Conservation (phyloP, 257 asterid genomes). For the Craterostigma plantagineum region DNA sequence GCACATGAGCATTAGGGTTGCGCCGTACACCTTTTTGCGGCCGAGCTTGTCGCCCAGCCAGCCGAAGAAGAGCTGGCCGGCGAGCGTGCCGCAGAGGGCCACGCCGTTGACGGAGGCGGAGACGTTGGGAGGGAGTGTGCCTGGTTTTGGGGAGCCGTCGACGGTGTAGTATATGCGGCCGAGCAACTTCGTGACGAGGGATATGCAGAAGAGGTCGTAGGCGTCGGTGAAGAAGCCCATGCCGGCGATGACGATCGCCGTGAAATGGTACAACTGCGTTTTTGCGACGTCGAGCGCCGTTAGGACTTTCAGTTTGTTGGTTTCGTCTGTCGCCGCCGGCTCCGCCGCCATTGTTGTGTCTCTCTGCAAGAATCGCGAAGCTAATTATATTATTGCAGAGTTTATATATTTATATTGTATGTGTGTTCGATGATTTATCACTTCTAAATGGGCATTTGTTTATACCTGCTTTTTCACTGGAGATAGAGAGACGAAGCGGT, state of each 20-base stretch:
- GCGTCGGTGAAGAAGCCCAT: conserved; percentile 49
- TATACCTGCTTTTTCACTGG: too few species aligned
- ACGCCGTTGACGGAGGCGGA: conserved; percentile 35
- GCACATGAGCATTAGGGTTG: conserved; percentile 24
- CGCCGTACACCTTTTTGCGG: conserved; percentile 1
- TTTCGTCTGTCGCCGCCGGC: neutral
- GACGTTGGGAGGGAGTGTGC: conserved; percentile 29
- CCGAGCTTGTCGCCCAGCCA: too few species aligned
- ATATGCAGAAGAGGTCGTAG: conserved; percentile 33
- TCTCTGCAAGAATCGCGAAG: too few species aligned
- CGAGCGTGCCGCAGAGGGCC: conserved; percentile 20
- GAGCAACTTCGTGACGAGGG: conserved; percentile 32
- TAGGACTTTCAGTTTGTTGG: conserved; percentile 19
- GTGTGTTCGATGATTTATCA: too few species aligned
- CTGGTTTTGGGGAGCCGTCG: conserved; percentile 20
- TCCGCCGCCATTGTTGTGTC: too few species aligned
- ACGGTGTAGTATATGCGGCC: conserved; percentile 27
- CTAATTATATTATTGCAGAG: too few species aligned
- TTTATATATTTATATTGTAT: too few species aligned
- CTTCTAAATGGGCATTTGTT: too few species aligned
- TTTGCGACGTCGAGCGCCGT: conserved; percentile 28
- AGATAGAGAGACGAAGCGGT: too few species aligned
- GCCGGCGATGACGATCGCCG: conserved; percentile 31
- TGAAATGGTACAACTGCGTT: conserved; percentile 42
- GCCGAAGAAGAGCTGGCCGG: conserved; percentile 9